Evolutionary conservation across 495 filamentous ascomycete species (phyloP).

Genomic region (Penicillium turbatum): DNA sequence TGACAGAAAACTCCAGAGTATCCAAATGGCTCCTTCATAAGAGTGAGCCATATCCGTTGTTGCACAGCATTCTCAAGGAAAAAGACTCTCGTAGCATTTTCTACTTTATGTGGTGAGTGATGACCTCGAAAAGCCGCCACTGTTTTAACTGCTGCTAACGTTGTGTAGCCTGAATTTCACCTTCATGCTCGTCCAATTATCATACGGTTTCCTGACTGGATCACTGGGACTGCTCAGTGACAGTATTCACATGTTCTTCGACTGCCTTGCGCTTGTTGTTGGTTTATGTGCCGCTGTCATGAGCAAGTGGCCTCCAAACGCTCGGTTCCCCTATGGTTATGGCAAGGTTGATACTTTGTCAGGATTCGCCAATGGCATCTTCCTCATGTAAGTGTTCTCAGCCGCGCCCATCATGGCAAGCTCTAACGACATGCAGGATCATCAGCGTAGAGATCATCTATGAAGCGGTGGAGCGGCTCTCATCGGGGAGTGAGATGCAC

Average conservation of each 20-base stretch:
- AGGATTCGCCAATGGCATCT: slow-evolving; percentile 94
- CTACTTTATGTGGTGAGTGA: slow-evolving; percentile 84
- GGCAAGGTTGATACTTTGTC: slow-evolving; percentile 96
- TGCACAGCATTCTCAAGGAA: slow-evolving; percentile 81
- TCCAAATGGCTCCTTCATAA: slow-evolving; percentile 62
- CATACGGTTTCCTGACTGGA: slow-evolving; percentile 88
- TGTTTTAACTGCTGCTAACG: slow-evolving; percentile 11
- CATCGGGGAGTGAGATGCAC: slow-evolving; percentile 75
- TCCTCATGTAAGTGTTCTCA: slow-evolving; percentile 68
- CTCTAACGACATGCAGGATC: slow-evolving; percentile 53
- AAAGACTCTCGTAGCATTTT: slow-evolving; percentile 95
- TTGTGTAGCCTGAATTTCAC: slow-evolving; percentile 73
- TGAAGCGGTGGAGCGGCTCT: slow-evolving; percentile 83
- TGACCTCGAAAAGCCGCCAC: background rate
- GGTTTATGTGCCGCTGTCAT: slow-evolving; percentile 94
- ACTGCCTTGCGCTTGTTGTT: slow-evolving; percentile 87
- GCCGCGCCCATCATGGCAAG: background rate
- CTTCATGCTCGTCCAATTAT: slow-evolving; percentile 94
- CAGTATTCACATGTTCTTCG: slow-evolving; percentile 99
- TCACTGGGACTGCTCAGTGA: slow-evolving; percentile 93
- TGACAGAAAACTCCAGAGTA: slow-evolving; percentile 48
- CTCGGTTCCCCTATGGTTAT: slow-evolving; percentile 88
- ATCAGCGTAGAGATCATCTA: slow-evolving; percentile 97
- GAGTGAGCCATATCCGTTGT: slow-evolving; percentile 64
- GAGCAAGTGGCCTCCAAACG: slow-evolving; percentile 91